phyloP scores from a whole-genome alignment of 495 filamentous ascomycete genomes.

The Penicilliopsis zonata region DNA sequence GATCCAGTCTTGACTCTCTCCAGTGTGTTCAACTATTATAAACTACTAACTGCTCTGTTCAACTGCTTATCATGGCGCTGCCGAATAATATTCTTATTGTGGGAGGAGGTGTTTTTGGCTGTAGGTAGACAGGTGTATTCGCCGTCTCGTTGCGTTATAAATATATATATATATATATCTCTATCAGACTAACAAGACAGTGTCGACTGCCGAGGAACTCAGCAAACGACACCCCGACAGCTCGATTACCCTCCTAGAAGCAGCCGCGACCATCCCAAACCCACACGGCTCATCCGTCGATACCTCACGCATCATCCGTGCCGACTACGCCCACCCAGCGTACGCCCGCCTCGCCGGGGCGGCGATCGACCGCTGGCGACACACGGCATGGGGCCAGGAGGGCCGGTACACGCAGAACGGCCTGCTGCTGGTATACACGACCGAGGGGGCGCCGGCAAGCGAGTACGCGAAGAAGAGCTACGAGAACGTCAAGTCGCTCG shows the following conservation, averaged over 20 bases:
- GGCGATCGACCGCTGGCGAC: constrained; percentile 64
- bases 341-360: constrained; percentile 58
- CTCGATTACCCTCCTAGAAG: constrained; percentile 57
- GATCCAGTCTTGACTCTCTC: too few relatives aligned
- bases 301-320: constrained; percentile 63
- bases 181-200: constrained; percentile 15
- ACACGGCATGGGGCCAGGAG: constrained; percentile 44
- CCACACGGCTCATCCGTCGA: constrained; percentile 63
- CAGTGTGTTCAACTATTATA: too few relatives aligned
- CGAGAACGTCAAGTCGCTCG: constrained; percentile 42
- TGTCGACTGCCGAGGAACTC: constrained; percentile 56
- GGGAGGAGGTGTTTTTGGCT: constrained; percentile 68
- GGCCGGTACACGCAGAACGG: constrained; percentile 69
- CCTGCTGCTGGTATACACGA: constrained; percentile 50
- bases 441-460: constrained; percentile 35
- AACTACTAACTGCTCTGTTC: not conserved
- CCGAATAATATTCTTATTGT: constrained; percentile 55
- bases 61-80: constrained; percentile 20
- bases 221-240: constrained; percentile 41
- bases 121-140: constrained; percentile 33
- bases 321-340: constrained; percentile 65
- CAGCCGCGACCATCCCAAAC: constrained; percentile 52
- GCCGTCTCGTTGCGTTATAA: too few relatives aligned
- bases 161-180: too few relatives aligned
- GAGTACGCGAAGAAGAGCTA: constrained; percentile 57